Conservation (phyloP, 108 stramenopile genomes). For the Nannochloropsis salina region DNA sequence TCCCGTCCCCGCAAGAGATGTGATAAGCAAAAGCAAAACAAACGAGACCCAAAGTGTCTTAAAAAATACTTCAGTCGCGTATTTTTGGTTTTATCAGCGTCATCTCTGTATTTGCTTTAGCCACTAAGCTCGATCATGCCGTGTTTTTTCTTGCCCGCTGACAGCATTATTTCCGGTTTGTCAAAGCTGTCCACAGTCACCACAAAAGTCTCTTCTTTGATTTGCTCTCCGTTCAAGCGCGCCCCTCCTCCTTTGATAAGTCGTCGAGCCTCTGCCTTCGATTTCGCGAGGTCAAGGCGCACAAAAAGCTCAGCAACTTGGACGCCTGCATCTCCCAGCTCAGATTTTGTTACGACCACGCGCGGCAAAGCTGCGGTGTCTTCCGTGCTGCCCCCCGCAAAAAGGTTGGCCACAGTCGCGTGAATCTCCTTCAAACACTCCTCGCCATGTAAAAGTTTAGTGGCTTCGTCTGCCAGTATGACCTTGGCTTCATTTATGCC, state of each 20-base stretch:
- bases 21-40: too few relatives aligned
- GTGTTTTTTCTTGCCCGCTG: constrained; percentile 60
- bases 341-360: constrained; percentile 20
- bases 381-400: constrained; percentile 49
- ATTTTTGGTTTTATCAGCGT: too few relatives aligned
- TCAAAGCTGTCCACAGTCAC: constrained; percentile 30
- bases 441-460: constrained; percentile 79
- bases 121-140: constrained; percentile 38
- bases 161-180: constrained; percentile 46
- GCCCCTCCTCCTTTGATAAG: constrained; percentile 82
- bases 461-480: constrained; percentile 89
- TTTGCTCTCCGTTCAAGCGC: constrained; percentile 44
- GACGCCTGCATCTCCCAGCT: constrained; percentile 36
- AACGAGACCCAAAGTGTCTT: too few relatives aligned
- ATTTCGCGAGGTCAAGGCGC: constrained; percentile 64
- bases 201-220: constrained; percentile 36
- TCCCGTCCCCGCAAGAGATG: too few relatives aligned
- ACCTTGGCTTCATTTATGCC: constrained; percentile 85
- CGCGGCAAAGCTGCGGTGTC: constrained; percentile 34
- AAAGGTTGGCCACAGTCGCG: constrained; percentile 74
- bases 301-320: constrained; percentile 75
- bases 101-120: neutral
- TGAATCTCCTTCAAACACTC: constrained; percentile 74
- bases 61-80: too few relatives aligned
- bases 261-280: constrained; percentile 86